phyloP scores from a whole-genome alignment of 2,329 filamentous ascomycete species.

The Dothistroma septosporum region DNA sequence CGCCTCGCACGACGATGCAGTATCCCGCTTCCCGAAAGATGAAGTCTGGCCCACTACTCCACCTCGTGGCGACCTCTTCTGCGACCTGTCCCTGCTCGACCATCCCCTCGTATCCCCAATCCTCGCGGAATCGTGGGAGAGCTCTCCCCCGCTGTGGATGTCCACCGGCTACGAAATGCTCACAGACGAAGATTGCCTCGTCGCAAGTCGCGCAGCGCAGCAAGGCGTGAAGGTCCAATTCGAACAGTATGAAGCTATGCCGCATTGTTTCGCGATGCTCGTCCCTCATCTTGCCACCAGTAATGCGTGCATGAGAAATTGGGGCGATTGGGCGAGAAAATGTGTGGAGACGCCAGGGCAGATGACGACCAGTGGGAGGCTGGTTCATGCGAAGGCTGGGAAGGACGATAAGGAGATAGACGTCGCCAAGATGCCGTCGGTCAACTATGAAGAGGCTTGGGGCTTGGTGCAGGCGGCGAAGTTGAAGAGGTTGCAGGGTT shows the following conservation, averaged over 20 bases:
- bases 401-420: conserved; percentile 30
- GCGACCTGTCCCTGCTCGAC: conserved; percentile 40
- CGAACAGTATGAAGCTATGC: conserved; percentile 76
- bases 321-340: conserved; percentile 30
- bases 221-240: conserved; percentile 61
- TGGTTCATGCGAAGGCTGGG: conserved; percentile 30
- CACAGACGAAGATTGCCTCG: conserved; percentile 60
- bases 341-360: conserved; percentile 28
- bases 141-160: conserved; percentile 63
- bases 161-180: conserved; percentile 68
- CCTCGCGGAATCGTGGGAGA: conserved; percentile 55
- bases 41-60: conserved; percentile 44
- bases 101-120: conserved; percentile 69
- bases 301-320: conserved; percentile 36
- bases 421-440: conserved; percentile 22
- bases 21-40: conserved; percentile 47
- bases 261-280: conserved; percentile 60
- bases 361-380: conserved; percentile 31
- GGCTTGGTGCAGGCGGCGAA: conserved; percentile 31
- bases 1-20: conserved; percentile 34
- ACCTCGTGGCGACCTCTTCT: conserved; percentile 47
- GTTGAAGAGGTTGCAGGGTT: conserved; percentile 29
- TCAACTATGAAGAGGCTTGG: conserved; percentile 28
- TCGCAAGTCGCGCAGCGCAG: conserved; percentile 53
- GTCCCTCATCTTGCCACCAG: conserved; percentile 35